Conservation (phyloP, 495 filamentous ascomycete genomes). For the Xylaria longipes region DNA sequence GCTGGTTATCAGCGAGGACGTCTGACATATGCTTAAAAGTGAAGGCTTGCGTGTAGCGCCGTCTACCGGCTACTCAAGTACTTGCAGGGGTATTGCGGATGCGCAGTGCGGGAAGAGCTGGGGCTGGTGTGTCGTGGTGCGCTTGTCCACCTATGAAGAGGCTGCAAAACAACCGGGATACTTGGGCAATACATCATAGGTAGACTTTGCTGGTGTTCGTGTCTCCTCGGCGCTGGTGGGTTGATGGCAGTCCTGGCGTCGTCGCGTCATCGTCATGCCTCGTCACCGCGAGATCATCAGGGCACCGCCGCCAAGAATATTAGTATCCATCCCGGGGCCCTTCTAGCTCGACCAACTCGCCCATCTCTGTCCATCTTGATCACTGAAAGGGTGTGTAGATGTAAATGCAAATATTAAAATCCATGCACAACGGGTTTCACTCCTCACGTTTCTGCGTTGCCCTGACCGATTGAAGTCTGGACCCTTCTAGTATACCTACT, state of each 20-base stretch:
- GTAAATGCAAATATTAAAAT: background rate
- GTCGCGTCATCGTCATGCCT: conserved; percentile 20
- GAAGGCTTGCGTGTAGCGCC: background rate
- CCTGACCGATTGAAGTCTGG: conserved; percentile 1
- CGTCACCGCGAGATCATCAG: conserved; percentile 26
- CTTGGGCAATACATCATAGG: conserved; percentile 23
- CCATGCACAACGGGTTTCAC: background rate
- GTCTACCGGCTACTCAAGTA: background rate
- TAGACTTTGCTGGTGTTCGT: background rate
- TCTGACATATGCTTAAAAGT: conserved; percentile 9
- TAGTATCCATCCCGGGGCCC: background rate
- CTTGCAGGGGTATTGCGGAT: conserved; percentile 7
- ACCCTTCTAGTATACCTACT: background rate
- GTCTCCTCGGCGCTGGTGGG: background rate
- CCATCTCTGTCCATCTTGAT: conserved; percentile 1
- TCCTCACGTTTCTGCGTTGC: background rate
- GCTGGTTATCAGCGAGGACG: background rate
- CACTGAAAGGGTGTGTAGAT: background rate
- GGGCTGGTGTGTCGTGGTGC: background rate
- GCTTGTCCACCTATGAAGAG: background rate
- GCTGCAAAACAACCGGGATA: conserved; percentile 11
- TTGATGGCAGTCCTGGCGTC: background rate
- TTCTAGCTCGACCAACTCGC: background rate
- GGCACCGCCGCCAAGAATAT: background rate
- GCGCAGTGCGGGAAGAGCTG: conserved; percentile 18